Evolutionary conservation across 768 basidiomycete genomes (phyloP).

Genomic region (Suillus tomentosus): DNA sequence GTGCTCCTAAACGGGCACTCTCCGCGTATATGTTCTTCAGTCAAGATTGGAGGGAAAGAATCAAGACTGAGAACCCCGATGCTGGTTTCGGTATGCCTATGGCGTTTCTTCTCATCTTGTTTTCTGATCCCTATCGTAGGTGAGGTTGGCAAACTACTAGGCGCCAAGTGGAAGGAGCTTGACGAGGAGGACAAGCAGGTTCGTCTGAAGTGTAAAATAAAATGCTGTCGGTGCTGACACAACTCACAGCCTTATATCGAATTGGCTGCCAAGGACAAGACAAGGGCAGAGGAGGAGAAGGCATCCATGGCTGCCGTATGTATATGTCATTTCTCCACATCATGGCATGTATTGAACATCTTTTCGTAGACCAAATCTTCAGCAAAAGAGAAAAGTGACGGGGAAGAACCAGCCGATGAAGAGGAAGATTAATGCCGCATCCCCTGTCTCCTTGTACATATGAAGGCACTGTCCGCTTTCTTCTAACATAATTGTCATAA

Average conservation of each 20-base stretch:
- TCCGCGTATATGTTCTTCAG: conserved; percentile 99
- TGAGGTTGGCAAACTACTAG: conserved; percentile 92
- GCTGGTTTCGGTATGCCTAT: conserved; percentile 77
- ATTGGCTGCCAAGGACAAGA: conserved; percentile 85
- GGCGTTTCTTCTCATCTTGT: conserved; percentile 1
- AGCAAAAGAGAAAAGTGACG: conserved; percentile 40
- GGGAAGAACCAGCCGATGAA: conserved; percentile 38
- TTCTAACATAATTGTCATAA: conserved; percentile 24
- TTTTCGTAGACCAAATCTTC: conserved; percentile 30
- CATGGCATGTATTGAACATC: background rate
- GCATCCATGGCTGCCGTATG: conserved; percentile 42
- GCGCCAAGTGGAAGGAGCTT: conserved; percentile 96
- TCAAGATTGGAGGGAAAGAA: conserved; percentile 92
- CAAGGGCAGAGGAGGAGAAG: conserved; percentile 83
- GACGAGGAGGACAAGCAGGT: conserved; percentile 92
- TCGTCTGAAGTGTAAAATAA: conserved; percentile 18
- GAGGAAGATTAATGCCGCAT: conserved; percentile 41
- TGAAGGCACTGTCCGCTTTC: conserved; percentile 18
- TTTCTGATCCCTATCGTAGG: conserved; percentile 43
- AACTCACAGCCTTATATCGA: conserved; percentile 78
- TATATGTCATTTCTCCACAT: conserved; percentile 10
- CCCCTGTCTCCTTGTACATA: conserved; percentile 17
- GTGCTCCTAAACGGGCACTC: conserved; percentile 80
- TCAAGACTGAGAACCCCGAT: conserved; percentile 95
- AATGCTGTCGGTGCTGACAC: conserved; percentile 9